A percentile compares a stretch with the other conserved stretches of the same genome.
Evolutionary conservation across 2,329 filamentous ascomycete species (phyloP).

Genomic region (Zarea fungicola): DNA sequence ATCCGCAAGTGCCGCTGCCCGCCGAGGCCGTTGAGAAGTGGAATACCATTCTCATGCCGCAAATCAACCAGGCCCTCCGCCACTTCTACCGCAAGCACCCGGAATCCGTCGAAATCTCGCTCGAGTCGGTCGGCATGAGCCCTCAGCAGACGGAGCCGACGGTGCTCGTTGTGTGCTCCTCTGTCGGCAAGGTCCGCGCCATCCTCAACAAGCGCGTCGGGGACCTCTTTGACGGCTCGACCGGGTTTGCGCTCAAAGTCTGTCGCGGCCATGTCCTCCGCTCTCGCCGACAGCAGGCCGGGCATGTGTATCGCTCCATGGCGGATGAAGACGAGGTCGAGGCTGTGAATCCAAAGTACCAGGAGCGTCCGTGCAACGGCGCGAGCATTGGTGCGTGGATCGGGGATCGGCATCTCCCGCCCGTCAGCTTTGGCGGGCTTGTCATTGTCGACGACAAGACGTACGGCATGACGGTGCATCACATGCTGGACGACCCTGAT

Average conservation of each 20-base stretch:
- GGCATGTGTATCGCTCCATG: constrained; percentile 26
- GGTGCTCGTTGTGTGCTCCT: constrained; percentile 71
- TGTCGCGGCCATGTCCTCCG: constrained; percentile 63
- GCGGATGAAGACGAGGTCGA: constrained; percentile 29
- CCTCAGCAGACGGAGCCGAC: constrained; percentile 63
- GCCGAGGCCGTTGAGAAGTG: constrained; percentile 63
- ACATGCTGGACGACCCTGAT: constrained; percentile 78
- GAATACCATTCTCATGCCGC: constrained; percentile 66
- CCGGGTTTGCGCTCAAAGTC: constrained; percentile 63
- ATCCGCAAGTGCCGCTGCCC: constrained; percentile 53
- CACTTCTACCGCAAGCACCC: constrained; percentile 67
- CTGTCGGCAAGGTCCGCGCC: constrained; percentile 65
- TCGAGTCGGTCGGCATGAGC: constrained; percentile 68
- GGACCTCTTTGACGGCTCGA: constrained; percentile 57
- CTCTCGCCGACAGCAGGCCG: constrained; percentile 44
- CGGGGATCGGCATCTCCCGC: constrained; percentile 77
- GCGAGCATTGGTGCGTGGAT: constrained; percentile 92
- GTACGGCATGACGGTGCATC: constrained; percentile 94
- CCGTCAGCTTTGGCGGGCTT: constrained; percentile 85
- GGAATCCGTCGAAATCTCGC: constrained; percentile 73
- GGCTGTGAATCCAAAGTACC: constrained; percentile 68
- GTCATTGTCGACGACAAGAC: constrained; percentile 78
- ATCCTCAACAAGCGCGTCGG: constrained; percentile 66
- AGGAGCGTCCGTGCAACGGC: constrained; percentile 73
- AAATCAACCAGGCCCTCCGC: constrained; percentile 65